Conservation (phyloP, 345 rosid species). For the Heritiera fomes region DNA sequence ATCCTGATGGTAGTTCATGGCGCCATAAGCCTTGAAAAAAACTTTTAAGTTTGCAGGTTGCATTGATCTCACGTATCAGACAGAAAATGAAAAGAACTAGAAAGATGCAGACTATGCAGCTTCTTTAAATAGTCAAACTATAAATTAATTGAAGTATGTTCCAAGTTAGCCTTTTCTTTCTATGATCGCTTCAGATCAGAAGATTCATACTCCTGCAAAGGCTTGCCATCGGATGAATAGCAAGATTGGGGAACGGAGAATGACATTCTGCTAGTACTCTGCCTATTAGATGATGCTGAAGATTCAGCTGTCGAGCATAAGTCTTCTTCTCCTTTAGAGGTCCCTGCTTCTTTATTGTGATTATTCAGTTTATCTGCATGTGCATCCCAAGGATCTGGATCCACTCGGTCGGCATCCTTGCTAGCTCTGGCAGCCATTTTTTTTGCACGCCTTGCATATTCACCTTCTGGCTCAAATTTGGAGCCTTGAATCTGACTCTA, state of each 20-base stretch:
- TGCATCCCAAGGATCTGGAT: slow-evolving; percentile 87
- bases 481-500: slow-evolving; percentile 72
- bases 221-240: slow-evolving; percentile 49
- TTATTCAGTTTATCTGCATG: slow-evolving; percentile 18
- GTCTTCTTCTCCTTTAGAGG: slow-evolving; percentile 47
- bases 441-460: slow-evolving; percentile 56
- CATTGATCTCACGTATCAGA: not conserved
- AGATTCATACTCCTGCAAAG: slow-evolving; percentile 44
- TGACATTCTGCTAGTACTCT: slow-evolving; percentile 41
- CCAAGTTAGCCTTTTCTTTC: slow-evolving; percentile 33
- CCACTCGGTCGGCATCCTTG: slow-evolving; percentile 90
- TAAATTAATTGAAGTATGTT: slow-evolving; percentile 27
- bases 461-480: slow-evolving; percentile 80
- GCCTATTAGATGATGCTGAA: slow-evolving; percentile 19
- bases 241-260: slow-evolving; percentile 64
- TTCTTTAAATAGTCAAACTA: not conserved
- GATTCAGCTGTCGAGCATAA: slow-evolving; percentile 62
- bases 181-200: slow-evolving; percentile 38
- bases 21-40: not conserved
- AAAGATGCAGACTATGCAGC: not conserved
- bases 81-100: not conserved
- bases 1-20: not conserved
- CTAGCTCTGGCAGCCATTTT: slow-evolving; percentile 84
- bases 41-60: not conserved
- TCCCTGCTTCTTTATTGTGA: slow-evolving; percentile 28